A percentile compares a stretch with the other conserved stretches of the same genome.
These are phyloP conservation scores for Monosporascus sp. DNA, from an alignment of 2,329 filamentous ascomycete genomes.

Conservation along the genomic window DNA sequence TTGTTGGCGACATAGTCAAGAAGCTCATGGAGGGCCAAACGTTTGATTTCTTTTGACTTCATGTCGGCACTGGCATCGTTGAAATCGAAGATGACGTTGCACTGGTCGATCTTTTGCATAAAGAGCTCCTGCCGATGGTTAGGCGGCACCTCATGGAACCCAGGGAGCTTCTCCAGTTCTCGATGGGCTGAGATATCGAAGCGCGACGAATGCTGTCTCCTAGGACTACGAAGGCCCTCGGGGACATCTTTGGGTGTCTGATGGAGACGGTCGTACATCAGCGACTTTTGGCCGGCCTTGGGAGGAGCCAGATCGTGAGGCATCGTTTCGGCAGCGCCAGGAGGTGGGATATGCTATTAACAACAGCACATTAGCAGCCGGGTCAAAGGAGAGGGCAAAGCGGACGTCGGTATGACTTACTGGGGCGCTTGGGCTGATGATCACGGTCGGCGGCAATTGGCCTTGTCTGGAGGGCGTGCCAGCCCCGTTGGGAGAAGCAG, in stretches of 20 bases:
- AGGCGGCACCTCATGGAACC: conserved; percentile 95
- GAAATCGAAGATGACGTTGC: conserved; percentile 99
- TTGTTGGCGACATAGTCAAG: conserved; percentile 99
- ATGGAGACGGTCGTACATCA: conserved; percentile 83
- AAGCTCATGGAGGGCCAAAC: conserved; percentile 89
- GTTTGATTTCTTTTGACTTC: conserved; percentile 99
- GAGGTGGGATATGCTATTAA: conserved; percentile 78
- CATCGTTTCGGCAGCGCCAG: conserved; percentile 95
- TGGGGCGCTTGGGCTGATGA: conserved; percentile 91
- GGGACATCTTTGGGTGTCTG: conserved; percentile 95
- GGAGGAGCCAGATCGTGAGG: conserved; percentile 93
- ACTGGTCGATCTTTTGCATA: conserved; percentile 98
- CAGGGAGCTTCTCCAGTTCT: conserved; percentile 93
- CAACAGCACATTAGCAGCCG: conserved; percentile 7
- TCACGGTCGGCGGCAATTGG: conserved; percentile 74
- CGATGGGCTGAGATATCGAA: conserved; percentile 97
- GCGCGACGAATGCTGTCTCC: conserved; percentile 92
- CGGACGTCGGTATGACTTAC: conserved; percentile 47
- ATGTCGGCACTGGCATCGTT: conserved; percentile 97
- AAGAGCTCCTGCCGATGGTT: conserved; percentile 94
- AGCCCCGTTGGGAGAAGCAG: conserved; percentile 43
- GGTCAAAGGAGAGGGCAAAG: conserved; percentile 1
- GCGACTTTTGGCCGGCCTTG: conserved; percentile 83
- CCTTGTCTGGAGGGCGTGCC: conserved; percentile 61
- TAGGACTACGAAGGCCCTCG: conserved; percentile 90